Conservation (phyloP, 805 yeast genomes). For the Saturnispora besseyi region DNA sequence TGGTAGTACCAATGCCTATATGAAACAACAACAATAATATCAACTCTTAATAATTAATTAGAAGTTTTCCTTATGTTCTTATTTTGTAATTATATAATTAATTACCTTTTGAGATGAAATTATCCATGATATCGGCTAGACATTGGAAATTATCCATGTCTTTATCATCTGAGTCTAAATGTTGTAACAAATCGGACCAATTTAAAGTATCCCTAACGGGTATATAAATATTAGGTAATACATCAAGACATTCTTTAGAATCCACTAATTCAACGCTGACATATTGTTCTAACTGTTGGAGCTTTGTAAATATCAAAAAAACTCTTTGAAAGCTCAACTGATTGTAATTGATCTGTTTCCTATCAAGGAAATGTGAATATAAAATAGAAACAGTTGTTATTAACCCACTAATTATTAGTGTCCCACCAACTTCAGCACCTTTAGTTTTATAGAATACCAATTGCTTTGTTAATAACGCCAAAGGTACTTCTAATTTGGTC, state of each 20-base stretch:
- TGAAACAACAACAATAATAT: not conserved
- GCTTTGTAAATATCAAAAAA: slow-evolving; percentile 12
- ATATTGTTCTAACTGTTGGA: slow-evolving; percentile 10
- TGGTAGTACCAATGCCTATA: slow-evolving; percentile 9
- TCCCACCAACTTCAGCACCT: not conserved
- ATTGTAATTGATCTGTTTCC: slow-evolving; percentile 5
- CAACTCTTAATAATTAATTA: too few species aligned
- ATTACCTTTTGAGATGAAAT: not conserved
- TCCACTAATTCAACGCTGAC: slow-evolving; percentile 17
- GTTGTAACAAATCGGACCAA: slow-evolving; percentile 1
- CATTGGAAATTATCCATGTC: slow-evolving; percentile 1
- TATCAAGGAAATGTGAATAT: slow-evolving; percentile 16
- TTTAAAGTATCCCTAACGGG: slow-evolving; percentile 1
- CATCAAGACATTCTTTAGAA: slow-evolving; percentile 13
- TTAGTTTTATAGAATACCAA: not conserved
- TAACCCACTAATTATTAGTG: slow-evolving; percentile 21
- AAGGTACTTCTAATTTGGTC: not conserved
- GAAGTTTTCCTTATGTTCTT: not conserved
- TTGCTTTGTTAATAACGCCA: not conserved
- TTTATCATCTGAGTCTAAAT: not conserved
- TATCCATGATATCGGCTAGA: not conserved
- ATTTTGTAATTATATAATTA: not conserved
- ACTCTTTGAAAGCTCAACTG: slow-evolving; percentile 14
- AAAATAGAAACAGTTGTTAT: slow-evolving; percentile 17
- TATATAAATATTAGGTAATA: slow-evolving; percentile 6